A percentile compares a stretch with the other conserved stretches of the same genome.
Evolutionary conservation across 495 filamentous ascomycete genomes (phyloP).

Genomic region (Podospora pseudopauciseta): DNA sequence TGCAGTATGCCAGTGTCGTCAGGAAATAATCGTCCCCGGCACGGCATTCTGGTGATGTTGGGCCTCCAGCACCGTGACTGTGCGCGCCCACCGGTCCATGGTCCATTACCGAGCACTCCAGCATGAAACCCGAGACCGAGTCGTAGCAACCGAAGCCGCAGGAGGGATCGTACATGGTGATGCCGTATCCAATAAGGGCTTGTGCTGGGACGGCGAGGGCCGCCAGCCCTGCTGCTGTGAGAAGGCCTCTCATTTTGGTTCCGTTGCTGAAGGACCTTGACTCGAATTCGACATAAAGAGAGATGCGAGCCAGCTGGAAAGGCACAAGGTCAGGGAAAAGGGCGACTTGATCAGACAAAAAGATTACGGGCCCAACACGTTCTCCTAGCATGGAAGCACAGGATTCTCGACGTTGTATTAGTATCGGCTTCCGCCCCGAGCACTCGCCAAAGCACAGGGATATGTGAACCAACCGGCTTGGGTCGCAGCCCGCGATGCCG

Average conservation of each 20-base stretch:
- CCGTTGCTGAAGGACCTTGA: neutral
- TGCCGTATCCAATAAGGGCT: slow-evolving; percentile 38
- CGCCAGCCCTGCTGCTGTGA: neutral
- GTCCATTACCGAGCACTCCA: slow-evolving; percentile 28
- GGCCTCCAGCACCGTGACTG: slow-evolving; percentile 15
- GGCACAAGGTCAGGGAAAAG: neutral
- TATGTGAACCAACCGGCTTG: slow-evolving; percentile 8
- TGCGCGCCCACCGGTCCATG: slow-evolving; percentile 13
- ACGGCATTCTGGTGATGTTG: slow-evolving; percentile 35
- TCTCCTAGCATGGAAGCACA: neutral
- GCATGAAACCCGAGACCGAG: slow-evolving; percentile 23
- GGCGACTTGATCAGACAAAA: neutral
- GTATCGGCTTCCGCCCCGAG: slow-evolving; percentile 8
- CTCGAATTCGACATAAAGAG: neutral
- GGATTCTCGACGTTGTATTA: slow-evolving; percentile 11
- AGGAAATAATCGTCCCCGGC: slow-evolving; percentile 36
- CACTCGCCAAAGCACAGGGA: slow-evolving; percentile 4
- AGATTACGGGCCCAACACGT: neutral
- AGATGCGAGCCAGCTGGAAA: neutral
- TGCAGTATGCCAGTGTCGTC: slow-evolving; percentile 39
- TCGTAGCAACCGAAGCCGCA: slow-evolving; percentile 35
- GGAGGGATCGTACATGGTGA: slow-evolving; percentile 32
- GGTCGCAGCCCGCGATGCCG: slow-evolving; percentile 9
- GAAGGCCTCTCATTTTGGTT: slow-evolving; percentile 3
- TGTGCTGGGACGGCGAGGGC: neutral